Evolutionary conservation across 1,139 yeast species (phyloP).

Genomic region (Yamadazyma dendronema): DNA sequence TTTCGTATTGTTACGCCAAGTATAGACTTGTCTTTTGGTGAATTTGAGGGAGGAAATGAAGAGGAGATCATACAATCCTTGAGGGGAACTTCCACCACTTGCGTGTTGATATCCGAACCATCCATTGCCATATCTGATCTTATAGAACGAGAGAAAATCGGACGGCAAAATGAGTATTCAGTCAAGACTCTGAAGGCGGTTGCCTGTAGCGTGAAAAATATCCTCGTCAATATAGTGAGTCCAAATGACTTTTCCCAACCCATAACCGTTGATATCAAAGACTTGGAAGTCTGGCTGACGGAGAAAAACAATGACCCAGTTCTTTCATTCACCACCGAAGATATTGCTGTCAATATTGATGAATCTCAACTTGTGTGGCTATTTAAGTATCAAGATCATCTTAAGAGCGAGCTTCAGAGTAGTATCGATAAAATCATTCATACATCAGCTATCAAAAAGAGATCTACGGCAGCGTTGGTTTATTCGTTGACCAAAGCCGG

Average conservation of each 20-base stretch:
- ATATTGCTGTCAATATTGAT: conserved; percentile 30
- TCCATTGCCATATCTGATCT: conserved; percentile 33
- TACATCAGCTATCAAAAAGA: conserved; percentile 15
- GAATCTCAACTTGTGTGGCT: conserved; percentile 40
- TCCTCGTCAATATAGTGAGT: conserved; percentile 21
- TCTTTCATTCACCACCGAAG: conserved; percentile 34
- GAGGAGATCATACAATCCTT: conserved; percentile 17
- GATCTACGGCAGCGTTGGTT: conserved; percentile 39
- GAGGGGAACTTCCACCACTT: conserved; percentile 22
- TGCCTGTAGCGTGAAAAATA: conserved; percentile 36
- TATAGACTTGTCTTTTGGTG: conserved; percentile 47
- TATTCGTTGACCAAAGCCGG: conserved; percentile 65
- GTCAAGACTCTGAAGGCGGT: conserved; percentile 14
- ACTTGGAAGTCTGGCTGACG: conserved; percentile 46
- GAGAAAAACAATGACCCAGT: conserved; percentile 23
- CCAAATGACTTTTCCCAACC: conserved; percentile 26
- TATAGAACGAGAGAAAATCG: conserved; percentile 11
- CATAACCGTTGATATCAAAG: conserved; percentile 21
- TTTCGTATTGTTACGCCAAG: conserved; percentile 52
- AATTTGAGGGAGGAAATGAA: conserved; percentile 19
- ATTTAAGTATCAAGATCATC: conserved; percentile 21
- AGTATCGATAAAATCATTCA: conserved; percentile 21
- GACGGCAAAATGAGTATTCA: conserved; percentile 6
- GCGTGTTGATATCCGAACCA: conserved; percentile 33
- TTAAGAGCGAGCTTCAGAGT: conserved; percentile 20